phyloP scores from a whole-genome alignment of 1,284 basidiomycete genomes.

The Ceratobasidium sp. region DNA sequence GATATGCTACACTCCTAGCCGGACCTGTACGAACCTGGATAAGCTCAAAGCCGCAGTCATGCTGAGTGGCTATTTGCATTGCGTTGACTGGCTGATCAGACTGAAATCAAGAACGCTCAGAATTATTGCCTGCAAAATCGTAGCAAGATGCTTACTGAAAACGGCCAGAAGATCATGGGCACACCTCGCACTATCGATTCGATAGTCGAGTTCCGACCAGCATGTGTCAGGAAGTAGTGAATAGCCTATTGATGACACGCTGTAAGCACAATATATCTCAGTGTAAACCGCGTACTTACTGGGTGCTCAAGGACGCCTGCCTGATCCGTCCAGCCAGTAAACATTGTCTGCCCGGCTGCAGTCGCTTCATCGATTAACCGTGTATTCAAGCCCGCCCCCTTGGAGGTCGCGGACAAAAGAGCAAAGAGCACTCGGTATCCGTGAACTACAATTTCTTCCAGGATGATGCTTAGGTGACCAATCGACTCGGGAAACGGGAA shows the following conservation, averaged over 20 bases:
- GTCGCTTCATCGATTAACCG: background rate
- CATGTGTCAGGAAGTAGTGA: constrained; percentile 38
- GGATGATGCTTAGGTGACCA: constrained; percentile 3
- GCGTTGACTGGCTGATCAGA: constrained; percentile 29
- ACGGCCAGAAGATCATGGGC: constrained; percentile 39
- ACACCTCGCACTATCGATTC: constrained; percentile 24
- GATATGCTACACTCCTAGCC: background rate
- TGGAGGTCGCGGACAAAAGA: background rate
- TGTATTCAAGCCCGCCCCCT: background rate
- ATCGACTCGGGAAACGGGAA: constrained; percentile 10
- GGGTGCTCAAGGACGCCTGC: constrained; percentile 34
- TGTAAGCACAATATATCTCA: no score
- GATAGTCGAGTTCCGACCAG: constrained; percentile 27
- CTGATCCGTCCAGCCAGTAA: constrained; percentile 37
- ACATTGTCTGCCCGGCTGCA: constrained; percentile 15
- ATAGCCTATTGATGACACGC: background rate
- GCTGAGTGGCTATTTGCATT: constrained; percentile 1
- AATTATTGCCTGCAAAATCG: background rate
- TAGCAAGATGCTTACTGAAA: constrained; percentile 7
- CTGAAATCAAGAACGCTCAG: background rate
- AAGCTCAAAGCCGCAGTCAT: constrained; percentile 30
- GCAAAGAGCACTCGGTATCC: constrained; percentile 9
- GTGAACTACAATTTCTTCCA: constrained; percentile 10
- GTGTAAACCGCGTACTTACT: background rate
- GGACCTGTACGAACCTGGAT: constrained; percentile 28